These are phyloP conservation scores for Ascochyta fabae DNA, from an alignment of 2,329 filamentous ascomycete genomes.

Conservation along the genomic window DNA sequence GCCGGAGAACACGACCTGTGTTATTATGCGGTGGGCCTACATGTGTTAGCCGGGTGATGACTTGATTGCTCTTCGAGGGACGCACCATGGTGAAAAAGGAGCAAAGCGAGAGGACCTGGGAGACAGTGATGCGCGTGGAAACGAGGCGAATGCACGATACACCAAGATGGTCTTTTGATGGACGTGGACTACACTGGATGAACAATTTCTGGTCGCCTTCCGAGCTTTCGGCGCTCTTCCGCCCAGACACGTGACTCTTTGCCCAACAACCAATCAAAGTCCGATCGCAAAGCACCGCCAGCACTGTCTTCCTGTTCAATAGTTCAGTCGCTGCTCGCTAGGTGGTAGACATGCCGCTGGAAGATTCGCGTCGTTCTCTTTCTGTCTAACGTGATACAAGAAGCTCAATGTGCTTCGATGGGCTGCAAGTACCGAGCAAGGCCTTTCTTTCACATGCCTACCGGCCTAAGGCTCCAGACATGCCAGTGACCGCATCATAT, in stretches of 20 bases:
- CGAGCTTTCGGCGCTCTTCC: constrained; percentile 33
- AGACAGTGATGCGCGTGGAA: not conserved
- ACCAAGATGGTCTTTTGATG: constrained; percentile 17
- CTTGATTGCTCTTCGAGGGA: not conserved
- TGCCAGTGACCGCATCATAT: constrained; percentile 23
- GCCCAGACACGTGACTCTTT: constrained; percentile 31
- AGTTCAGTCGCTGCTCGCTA: not conserved
- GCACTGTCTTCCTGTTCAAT: not conserved
- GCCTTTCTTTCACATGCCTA: constrained; percentile 38
- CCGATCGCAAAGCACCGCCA: constrained; percentile 39
- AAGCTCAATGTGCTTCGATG: not conserved
- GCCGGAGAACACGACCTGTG: constrained; percentile 89
- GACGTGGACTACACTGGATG: constrained; percentile 24
- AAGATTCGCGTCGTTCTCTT: not conserved
- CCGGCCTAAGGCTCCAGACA: constrained; percentile 23
- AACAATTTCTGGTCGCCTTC: constrained; percentile 29
- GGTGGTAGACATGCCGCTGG: not conserved
- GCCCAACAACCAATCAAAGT: constrained; percentile 36
- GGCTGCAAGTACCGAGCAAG: constrained; percentile 27
- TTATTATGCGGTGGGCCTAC: constrained; percentile 93
- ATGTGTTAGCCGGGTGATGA: constrained; percentile 29
- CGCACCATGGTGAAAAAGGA: constrained; percentile 35
- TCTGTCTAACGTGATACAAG: not conserved
- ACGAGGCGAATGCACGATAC: constrained; percentile 3
- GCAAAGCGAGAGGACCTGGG: not conserved